These are phyloP conservation scores for Talaromyces funiculosus DNA, from an alignment of 2,329 filamentous ascomycete species.

Conservation along the genomic window DNA sequence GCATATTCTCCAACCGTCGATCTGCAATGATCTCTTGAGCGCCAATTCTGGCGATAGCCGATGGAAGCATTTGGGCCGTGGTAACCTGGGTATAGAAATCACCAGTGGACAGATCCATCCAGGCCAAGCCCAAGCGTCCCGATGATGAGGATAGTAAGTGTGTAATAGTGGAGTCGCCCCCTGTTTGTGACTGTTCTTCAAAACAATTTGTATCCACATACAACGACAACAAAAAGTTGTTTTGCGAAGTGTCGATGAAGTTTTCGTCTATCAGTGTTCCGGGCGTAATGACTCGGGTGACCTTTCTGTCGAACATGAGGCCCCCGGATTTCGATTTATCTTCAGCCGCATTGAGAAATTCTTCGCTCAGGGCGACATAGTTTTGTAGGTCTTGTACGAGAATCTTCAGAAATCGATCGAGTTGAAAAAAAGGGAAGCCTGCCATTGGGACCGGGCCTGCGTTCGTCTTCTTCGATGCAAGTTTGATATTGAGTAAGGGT, in stretches of 20 bases:
- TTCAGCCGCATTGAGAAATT: conserved; percentile 69
- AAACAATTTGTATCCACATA: conserved; percentile 47
- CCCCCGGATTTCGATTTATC: conserved; percentile 70
- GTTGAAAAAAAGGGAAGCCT: conserved; percentile 87
- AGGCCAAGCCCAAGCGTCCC: conserved; percentile 68
- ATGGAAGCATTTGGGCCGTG: conserved; percentile 65
- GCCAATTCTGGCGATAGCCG: conserved; percentile 73
- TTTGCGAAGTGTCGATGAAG: conserved; percentile 90
- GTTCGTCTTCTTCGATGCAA: conserved; percentile 72
- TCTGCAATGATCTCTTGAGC: conserved; percentile 82
- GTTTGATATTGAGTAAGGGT: conserved; percentile 79
- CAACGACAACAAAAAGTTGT: conserved; percentile 85
- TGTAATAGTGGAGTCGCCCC: conserved; percentile 18
- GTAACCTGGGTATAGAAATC: conserved; percentile 83
- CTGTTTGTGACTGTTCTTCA: conserved; percentile 18
- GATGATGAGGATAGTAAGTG: conserved; percentile 27
- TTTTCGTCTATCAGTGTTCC: conserved; percentile 96
- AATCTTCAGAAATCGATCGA: conserved; percentile 87
- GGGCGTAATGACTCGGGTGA: conserved; percentile 84
- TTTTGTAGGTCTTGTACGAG: conserved; percentile 86
- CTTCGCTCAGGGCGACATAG: conserved; percentile 90
- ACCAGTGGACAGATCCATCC: conserved; percentile 92
- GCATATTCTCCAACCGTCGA: conserved; percentile 53
- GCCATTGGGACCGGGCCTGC: conserved; percentile 82
- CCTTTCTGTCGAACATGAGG: conserved; percentile 74